Conservation (phyloP, 1,284 basidiomycete genomes). For the Irpex sp. region DNA sequence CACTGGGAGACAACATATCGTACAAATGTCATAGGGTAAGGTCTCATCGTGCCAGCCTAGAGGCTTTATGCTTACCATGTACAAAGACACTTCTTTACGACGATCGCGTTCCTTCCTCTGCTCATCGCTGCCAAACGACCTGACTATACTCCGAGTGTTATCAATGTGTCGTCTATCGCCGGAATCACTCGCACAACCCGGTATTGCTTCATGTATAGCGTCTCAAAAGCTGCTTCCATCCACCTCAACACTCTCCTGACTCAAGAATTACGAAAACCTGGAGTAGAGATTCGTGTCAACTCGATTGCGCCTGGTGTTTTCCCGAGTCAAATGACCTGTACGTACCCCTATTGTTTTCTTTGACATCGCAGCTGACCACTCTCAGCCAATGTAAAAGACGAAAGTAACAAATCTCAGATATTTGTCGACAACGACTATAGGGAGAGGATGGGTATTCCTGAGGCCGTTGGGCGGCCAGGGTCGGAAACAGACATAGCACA, state of each 20-base stretch:
- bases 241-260: constrained; percentile 35
- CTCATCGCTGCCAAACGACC: constrained; percentile 28
- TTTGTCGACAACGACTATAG: constrained; percentile 25
- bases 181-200: constrained; percentile 35
- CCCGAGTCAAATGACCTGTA: constrained; percentile 37
- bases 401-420: constrained; percentile 33
- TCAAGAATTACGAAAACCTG: constrained; percentile 31
- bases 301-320: constrained; percentile 36
- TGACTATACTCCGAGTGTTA: constrained; percentile 28
- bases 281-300: constrained; percentile 34
- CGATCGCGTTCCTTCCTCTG: constrained; percentile 36
- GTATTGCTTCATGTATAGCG: constrained; percentile 36
- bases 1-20: constrained; percentile 34
- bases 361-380: background rate
- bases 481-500: constrained; percentile 36
- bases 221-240: constrained; percentile 35
- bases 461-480: constrained; percentile 27
- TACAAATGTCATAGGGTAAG: constrained; percentile 34
- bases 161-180: constrained; percentile 36
- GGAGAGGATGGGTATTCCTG: constrained; percentile 33
- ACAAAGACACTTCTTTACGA: constrained; percentile 31
- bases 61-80: background rate
- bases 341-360: constrained; percentile 6
- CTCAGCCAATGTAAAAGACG: constrained; percentile 28
- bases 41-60: background rate